A percentile compares a stretch with the other conserved stretches of the same genome.
Conservation (phyloP, 352 stramenopile genomes). For the Phytopythium helicoides region DNA sequence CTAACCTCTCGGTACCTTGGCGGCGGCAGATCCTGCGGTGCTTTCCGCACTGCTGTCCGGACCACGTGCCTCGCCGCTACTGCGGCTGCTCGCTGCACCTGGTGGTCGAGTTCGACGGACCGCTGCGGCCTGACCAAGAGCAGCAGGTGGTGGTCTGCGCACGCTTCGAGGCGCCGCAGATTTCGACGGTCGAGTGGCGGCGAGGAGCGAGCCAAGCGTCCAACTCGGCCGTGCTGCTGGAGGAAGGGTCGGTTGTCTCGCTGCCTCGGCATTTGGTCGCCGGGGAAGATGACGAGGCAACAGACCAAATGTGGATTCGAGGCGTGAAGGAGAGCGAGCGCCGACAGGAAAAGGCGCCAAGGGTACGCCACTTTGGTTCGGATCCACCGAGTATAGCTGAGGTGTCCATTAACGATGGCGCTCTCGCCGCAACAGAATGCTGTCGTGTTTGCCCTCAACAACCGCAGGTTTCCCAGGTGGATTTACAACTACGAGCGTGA, state of each 20-base stretch:
- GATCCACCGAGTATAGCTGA: no score
- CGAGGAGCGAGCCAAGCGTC: no score
- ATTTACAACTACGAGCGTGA: constrained; percentile 51
- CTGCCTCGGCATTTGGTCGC: background rate
- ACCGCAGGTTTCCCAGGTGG: constrained; percentile 34
- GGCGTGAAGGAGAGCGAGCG: constrained; percentile 21
- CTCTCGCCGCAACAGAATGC: no score
- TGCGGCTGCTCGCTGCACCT: constrained; percentile 39
- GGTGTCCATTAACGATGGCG: no score
- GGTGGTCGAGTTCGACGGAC: constrained; percentile 18
- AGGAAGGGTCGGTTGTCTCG: background rate
- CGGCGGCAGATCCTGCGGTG: constrained; percentile 42
- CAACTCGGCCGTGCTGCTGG: constrained; percentile 19
- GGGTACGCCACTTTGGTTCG: no score
- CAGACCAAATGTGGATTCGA: constrained; percentile 14
- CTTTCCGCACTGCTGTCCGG: constrained; percentile 48
- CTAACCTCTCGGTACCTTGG: no score
- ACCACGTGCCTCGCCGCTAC: constrained; percentile 38
- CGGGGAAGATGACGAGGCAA: background rate
- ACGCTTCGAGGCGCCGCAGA: constrained; percentile 34
- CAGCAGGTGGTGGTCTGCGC: constrained; percentile 31
- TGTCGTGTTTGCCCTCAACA: constrained; percentile 44
- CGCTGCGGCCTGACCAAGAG: constrained; percentile 3
- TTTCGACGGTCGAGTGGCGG: no score
- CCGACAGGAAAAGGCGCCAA: constrained; percentile 17